A percentile compares a stretch with the other conserved stretches of the same genome.
phyloP scores from a whole-genome alignment of 345 rosid species.

The Rhizophora mangle region DNA sequence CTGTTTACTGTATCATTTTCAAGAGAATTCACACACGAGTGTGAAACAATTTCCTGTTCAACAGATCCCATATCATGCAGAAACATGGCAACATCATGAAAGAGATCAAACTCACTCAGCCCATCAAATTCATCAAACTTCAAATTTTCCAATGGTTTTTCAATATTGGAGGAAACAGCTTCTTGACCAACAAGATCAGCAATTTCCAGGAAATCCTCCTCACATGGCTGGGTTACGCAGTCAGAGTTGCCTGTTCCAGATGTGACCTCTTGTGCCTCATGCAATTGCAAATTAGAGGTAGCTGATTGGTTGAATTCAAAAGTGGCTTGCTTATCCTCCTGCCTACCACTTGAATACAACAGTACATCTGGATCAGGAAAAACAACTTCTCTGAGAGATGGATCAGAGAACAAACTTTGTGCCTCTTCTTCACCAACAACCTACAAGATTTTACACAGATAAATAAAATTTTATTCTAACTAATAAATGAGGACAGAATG shows the following conservation, averaged over 20 bases:
- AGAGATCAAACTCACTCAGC: slow-evolving; percentile 42
- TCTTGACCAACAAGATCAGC: slow-evolving; percentile 58
- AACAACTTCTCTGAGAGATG: slow-evolving; percentile 28
- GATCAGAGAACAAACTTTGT: slow-evolving; percentile 39
- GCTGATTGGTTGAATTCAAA: slow-evolving; percentile 33
- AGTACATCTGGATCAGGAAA: slow-evolving; percentile 20
- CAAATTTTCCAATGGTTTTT: slow-evolving; percentile 27
- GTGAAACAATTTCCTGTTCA: slow-evolving; percentile 27
- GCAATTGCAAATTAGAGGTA: slow-evolving; percentile 30
- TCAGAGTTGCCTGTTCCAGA: slow-evolving; percentile 23
- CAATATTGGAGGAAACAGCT: slow-evolving; percentile 19
- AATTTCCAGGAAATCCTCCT: slow-evolving; percentile 69
- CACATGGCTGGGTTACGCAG: slow-evolving; percentile 16
- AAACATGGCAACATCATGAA: slow-evolving; percentile 50
- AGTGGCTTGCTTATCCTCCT: slow-evolving; percentile 20
- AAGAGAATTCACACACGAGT: slow-evolving; percentile 3
- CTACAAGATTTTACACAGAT: slow-evolving; percentile 12
- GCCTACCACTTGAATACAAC: slow-evolving; percentile 14
- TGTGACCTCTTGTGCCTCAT: slow-evolving; percentile 39
- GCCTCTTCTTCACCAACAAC: slow-evolving; percentile 36
- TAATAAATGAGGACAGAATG: not conserved
- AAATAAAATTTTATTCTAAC: not conserved
- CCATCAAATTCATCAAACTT: slow-evolving; percentile 40
- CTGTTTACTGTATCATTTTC: slow-evolving; percentile 32
- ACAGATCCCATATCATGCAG: slow-evolving; percentile 38